Percentiles rank a stretch among this genome's conserved stretches.
Evolutionary conservation across 1,284 basidiomycete species (phyloP).

Genomic region (Phaffia rhodozyma): DNA sequence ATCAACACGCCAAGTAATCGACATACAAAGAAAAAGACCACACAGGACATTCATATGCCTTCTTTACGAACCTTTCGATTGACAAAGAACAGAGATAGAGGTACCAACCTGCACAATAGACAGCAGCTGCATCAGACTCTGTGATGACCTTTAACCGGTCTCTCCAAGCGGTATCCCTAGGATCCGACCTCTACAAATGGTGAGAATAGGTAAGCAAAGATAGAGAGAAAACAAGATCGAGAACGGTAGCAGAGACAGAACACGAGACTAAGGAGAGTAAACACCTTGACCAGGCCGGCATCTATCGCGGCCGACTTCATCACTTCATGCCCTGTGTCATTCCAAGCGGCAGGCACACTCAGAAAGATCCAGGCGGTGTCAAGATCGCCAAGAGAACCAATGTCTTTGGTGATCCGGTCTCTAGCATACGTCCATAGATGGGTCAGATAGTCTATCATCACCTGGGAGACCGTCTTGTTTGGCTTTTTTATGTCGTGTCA

Average conservation of each 20-base stretch:
- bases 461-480: constrained; percentile 56
- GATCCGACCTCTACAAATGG: constrained; percentile 36
- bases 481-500: constrained; percentile 40
- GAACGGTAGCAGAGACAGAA: background rate
- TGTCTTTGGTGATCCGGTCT: constrained; percentile 65
- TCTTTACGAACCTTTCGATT: too few species aligned
- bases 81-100: too few species aligned
- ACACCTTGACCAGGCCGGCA: constrained; percentile 56
- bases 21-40: too few species aligned
- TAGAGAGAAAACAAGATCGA: background rate
- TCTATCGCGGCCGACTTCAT: constrained; percentile 68
- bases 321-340: constrained; percentile 60
- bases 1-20: too few species aligned
- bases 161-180: constrained; percentile 60
- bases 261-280: too few species aligned
- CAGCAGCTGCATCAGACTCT: constrained; percentile 71
- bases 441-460: constrained; percentile 63
- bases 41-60: too few species aligned
- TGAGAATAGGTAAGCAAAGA: too few species aligned
- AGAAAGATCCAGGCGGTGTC: constrained; percentile 65
- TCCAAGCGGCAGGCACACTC: constrained; percentile 75
- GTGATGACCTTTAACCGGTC: constrained; percentile 68
- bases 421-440: constrained; percentile 73
- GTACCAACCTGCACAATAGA: constrained; percentile 49
- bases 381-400: constrained; percentile 65